Conservation (phyloP, 129 eudicot species). For the Saposhnikovia divaricata region DNA sequence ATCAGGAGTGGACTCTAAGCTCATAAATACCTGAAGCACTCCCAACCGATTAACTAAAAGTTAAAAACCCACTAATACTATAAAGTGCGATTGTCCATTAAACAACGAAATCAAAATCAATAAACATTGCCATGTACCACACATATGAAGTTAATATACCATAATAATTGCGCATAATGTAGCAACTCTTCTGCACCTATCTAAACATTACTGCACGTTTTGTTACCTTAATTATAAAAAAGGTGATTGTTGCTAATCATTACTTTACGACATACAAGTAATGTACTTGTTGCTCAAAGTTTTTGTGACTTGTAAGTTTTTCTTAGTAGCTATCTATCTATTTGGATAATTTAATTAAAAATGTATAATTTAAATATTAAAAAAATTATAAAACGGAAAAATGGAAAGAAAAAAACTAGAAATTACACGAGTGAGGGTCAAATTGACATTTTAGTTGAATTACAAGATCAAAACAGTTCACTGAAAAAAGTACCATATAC, state of each 20-base stretch:
- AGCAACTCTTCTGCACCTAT: background rate
- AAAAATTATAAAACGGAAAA: too few species aligned
- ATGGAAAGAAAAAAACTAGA: background rate
- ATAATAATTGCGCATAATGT: background rate
- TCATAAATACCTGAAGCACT: conserved; percentile 62
- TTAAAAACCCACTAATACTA: background rate
- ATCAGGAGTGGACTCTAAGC: conserved; percentile 72
- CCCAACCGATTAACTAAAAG: background rate
- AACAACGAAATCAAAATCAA: background rate
- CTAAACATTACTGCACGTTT: background rate
- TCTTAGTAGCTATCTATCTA: background rate
- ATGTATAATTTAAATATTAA: background rate
- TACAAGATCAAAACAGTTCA: background rate
- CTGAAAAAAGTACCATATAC: background rate
- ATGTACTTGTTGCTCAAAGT: background rate
- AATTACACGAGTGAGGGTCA: background rate
- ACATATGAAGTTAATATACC: background rate
- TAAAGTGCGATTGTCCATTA: conserved; percentile 1
- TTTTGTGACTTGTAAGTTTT: background rate
- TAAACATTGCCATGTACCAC: background rate
- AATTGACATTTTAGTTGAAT: background rate
- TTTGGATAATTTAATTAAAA: background rate
- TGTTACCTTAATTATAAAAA: background rate
- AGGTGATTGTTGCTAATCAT: background rate
- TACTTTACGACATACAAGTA: background rate